phyloP scores from a whole-genome alignment of 1,284 basidiomycete genomes.

The Puccinia coronata region DNA sequence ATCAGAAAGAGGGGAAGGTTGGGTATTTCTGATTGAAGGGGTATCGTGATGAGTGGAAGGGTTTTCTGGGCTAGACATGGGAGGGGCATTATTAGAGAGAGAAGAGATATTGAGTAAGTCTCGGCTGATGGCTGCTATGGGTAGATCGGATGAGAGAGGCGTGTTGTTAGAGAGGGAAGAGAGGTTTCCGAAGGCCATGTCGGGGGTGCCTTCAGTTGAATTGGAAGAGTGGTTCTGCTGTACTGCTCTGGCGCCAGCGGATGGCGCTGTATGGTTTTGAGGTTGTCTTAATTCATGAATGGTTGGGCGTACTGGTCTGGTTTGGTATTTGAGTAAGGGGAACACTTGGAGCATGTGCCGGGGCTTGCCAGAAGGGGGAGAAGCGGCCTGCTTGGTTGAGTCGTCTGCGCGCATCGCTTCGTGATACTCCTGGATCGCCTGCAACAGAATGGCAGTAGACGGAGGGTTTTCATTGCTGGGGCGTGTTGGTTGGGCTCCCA shows the following conservation, averaged over 20 bases:
- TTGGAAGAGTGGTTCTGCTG: too few species aligned
- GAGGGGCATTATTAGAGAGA: neutral
- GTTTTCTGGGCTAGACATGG: neutral
- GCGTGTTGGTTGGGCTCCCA: too few species aligned
- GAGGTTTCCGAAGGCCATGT: neutral
- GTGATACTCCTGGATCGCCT: slow-evolving; percentile 7
- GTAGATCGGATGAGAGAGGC: neutral
- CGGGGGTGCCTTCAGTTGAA: neutral
- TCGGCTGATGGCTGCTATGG: neutral
- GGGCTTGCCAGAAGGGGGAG: neutral
- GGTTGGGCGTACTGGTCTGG: neutral
- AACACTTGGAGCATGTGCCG: neutral
- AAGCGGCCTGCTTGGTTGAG: neutral
- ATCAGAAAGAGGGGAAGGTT: too few species aligned
- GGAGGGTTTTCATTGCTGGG: neutral
- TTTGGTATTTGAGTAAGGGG: neutral
- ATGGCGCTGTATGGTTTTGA: too few species aligned
- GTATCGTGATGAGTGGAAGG: too few species aligned
- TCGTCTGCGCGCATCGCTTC: neutral
- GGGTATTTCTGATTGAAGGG: too few species aligned
- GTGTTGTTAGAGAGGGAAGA: neutral
- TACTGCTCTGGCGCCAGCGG: too few species aligned
- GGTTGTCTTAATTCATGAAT: neutral
- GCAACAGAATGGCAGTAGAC: neutral
- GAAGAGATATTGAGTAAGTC: neutral